phyloP scores from a whole-genome alignment of 306 rosid species.

The Arachis stenosperma region DNA sequence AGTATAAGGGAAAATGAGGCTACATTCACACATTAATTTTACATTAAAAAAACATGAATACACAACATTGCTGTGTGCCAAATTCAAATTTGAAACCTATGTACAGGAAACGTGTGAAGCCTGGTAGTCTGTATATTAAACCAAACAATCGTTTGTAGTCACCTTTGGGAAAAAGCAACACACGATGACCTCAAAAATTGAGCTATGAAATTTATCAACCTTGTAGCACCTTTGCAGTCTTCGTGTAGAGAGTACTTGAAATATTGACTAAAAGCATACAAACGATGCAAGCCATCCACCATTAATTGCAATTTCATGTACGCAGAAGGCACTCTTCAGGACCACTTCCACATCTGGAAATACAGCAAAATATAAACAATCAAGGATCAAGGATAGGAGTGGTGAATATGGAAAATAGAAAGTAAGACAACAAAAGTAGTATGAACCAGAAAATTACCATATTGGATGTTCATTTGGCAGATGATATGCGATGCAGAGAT shows the following conservation, averaged over 20 bases:
- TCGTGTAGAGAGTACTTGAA: conserved; percentile 45
- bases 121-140: conserved; percentile 60
- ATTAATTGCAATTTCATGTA: conserved; percentile 48
- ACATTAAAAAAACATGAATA: conserved; percentile 62
- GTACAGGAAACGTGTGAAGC: conserved; percentile 73
- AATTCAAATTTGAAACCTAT: conserved; percentile 67
- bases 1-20: conserved; percentile 39
- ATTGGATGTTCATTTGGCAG: conserved; percentile 66
- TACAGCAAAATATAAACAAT: conserved; percentile 28
- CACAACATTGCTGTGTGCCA: conserved; percentile 63
- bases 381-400: conserved; percentile 39
- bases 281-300: conserved; percentile 47
- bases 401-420: background rate
- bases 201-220: conserved; percentile 51
- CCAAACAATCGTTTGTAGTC: conserved; percentile 64
- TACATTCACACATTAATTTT: conserved; percentile 59
- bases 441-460: conserved; percentile 52
- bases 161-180: conserved; percentile 60
- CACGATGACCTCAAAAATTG: conserved; percentile 49
- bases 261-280: conserved; percentile 40
- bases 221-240: conserved; percentile 50
- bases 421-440: conserved; percentile 22
- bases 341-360: conserved; percentile 51
- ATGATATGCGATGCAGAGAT: conserved; percentile 75
- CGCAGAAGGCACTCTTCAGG: conserved; percentile 43